Evolutionary conservation across 2,329 filamentous ascomycete species (phyloP).

Genomic region (Rhinocladiella similis): DNA sequence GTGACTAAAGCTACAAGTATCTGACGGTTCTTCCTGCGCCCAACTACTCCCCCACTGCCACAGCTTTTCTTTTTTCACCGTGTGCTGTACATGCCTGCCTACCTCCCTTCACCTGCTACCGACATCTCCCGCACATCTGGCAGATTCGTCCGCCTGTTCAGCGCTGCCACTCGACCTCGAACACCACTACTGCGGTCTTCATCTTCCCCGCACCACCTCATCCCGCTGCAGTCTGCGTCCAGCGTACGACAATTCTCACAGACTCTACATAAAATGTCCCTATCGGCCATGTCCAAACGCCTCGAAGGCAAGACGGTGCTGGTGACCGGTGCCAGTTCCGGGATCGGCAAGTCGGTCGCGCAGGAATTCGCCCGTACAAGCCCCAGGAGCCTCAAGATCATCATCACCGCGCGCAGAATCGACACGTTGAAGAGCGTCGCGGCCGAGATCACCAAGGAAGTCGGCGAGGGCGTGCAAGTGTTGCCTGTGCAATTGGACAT

Average conservation of each 20-base stretch:
- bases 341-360: slow-evolving; percentile 76
- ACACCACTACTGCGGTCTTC: background rate
- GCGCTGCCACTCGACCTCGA: background rate
- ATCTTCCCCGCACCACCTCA: too few species aligned
- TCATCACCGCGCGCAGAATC: slow-evolving; percentile 83
- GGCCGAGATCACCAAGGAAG: slow-evolving; percentile 71
- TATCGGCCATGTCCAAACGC: slow-evolving; percentile 68
- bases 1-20: too few species aligned
- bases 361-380: slow-evolving; percentile 88
- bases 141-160: background rate
- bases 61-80: too few species aligned
- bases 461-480: slow-evolving; percentile 78
- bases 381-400: slow-evolving; percentile 75
- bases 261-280: slow-evolving; percentile 56
- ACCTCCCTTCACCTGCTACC: too few species aligned
- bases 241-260: background rate
- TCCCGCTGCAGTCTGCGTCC: too few species aligned
- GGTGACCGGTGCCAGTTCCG: slow-evolving; percentile 88
- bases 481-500: slow-evolving; percentile 84
- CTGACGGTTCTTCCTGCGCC: too few species aligned
- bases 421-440: slow-evolving; percentile 77
- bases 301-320: slow-evolving; percentile 91
- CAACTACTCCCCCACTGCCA: too few species aligned
- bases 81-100: too few species aligned
- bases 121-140: too few species aligned